Base-by-base conservation (phyloP, 1,284 basidiomycete genomes). In the Fomitiporia mediterranea region DNA sequence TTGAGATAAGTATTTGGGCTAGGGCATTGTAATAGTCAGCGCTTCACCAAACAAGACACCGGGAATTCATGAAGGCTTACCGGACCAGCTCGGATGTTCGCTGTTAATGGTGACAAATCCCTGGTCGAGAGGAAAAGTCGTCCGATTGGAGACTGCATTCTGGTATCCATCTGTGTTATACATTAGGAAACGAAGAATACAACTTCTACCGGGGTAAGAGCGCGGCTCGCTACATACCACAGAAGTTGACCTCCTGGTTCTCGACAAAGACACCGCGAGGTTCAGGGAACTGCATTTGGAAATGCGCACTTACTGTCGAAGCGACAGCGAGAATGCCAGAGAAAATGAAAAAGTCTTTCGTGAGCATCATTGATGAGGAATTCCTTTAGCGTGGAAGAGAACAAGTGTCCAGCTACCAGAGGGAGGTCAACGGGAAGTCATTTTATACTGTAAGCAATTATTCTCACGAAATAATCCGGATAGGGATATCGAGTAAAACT, bases 1-100 rank as follows among this genome's bases (percentile, higher is more conserved):
- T 81, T 0, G 87, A 82, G 50, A 90, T 63, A 9, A 80, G 61
- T 28, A 83, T 73, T 21, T 75, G 80, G 47, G 82, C 85, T 79
- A 25, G 54, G 21, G 23, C n/a, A n/a, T n/a, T n/a, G n/a, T n/a
- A n/a, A n/a, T n/a, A n/a, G n/a, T n/a, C n/a, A n/a, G n/a, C n/a
- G n/a, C n/a, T n/a, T n/a, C n/a, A n/a, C n/a, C n/a, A n/a, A n/a
- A n/a, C n/a, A n/a, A n/a, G n/a, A n/a, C n/a, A n/a, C n/a, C n/a
- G n/a, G n/a, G n/a, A n/a, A n/a, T n/a, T n/a, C n/a, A n/a, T n/a
- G n/a, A n/a, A 17, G 2, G 61, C 66, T 42, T 59, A 77, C 78
- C 69, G 30, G 72, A 70, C 68, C 69, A 80, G 27, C 46, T 56
- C 3, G 70, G 64, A 56, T 80, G 77, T 35, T 74, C 72, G 53